These are phyloP conservation scores for Ustilago hordei DNA, from an alignment of 1,284 basidiomycete species.

Conservation along the genomic window DNA sequence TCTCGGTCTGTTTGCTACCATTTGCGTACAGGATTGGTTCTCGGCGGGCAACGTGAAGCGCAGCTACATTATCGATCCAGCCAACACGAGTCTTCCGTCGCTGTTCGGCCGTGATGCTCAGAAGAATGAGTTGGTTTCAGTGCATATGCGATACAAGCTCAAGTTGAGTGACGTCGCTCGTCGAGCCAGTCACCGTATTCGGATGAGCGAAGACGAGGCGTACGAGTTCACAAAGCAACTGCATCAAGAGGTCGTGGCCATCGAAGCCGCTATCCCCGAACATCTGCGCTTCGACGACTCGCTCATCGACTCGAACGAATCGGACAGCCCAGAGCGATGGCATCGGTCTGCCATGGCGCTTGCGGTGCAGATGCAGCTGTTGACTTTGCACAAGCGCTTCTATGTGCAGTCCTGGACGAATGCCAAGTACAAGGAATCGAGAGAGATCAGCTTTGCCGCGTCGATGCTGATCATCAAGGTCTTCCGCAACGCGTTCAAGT, in stretches of 20 bases:
- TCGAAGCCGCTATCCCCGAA: conserved; percentile 44
- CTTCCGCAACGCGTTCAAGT: conserved; percentile 60
- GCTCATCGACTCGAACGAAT: conserved; percentile 42
- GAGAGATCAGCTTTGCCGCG: conserved; percentile 57
- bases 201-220: conserved; percentile 50
- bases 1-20: conserved; percentile 48
- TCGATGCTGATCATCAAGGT: conserved; percentile 56
- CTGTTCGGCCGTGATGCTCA: conserved; percentile 48
- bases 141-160: conserved; percentile 40
- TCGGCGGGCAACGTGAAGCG: conserved; percentile 49
- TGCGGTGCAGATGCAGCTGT: conserved; percentile 34
- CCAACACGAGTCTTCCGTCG: conserved; percentile 45
- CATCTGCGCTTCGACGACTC: conserved; percentile 47
- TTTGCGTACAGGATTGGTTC: conserved; percentile 57
- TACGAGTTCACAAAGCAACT: conserved; percentile 56
- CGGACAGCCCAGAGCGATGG: conserved; percentile 31
- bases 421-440: conserved; percentile 52
- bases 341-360: conserved; percentile 40
- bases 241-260: conserved; percentile 53
- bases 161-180: conserved; percentile 52
- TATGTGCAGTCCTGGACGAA: conserved; percentile 64
- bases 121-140: conserved; percentile 40
- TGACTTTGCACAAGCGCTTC: conserved; percentile 60
- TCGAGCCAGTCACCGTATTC: conserved; percentile 44
- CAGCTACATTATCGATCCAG: conserved; percentile 48